phyloP scores from a whole-genome alignment of 2,329 filamentous ascomycete species.

The Ascosphaera acerosa region DNA sequence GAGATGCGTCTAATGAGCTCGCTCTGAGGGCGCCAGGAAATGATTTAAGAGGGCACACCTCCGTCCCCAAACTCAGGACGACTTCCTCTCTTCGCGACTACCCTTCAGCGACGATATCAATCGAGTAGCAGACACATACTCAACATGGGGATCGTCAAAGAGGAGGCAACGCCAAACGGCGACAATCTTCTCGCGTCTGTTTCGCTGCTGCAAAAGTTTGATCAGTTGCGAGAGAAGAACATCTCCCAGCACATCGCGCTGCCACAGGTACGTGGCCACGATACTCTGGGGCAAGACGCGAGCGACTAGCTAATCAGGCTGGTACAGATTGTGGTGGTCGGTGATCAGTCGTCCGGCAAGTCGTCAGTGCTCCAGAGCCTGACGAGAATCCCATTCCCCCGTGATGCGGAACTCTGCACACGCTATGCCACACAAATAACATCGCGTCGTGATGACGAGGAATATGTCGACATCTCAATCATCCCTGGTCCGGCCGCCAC shows the following conservation, averaged over 20 bases:
- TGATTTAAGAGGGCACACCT: too few relatives aligned
- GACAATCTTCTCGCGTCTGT: neutral
- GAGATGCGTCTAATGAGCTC: too few relatives aligned
- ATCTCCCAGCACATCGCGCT: slow-evolving; percentile 8
- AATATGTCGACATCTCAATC: slow-evolving; percentile 13
- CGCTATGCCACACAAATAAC: slow-evolving; percentile 24
- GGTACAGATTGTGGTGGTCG: slow-evolving; percentile 15
- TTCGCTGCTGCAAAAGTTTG: neutral
- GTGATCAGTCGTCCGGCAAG: slow-evolving; percentile 19
- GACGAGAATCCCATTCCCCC: slow-evolving; percentile 16
- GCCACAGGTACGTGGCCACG: slow-evolving; percentile 8
- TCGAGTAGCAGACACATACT: too few relatives aligned
- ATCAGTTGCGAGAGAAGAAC: slow-evolving; percentile 9
- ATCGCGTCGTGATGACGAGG: slow-evolving; percentile 11
- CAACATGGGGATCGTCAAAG: too few relatives aligned
- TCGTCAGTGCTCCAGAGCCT: slow-evolving; percentile 12
- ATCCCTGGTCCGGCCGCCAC: slow-evolving; percentile 11
- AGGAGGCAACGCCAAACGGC: too few relatives aligned
- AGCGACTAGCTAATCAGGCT: too few relatives aligned
- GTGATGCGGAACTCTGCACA: slow-evolving; percentile 17
- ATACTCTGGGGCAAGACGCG: too few relatives aligned
- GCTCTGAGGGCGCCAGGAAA: too few relatives aligned
- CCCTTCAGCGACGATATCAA: too few relatives aligned
- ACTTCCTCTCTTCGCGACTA: too few relatives aligned
- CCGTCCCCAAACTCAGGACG: too few relatives aligned